Evolutionary conservation across 495 filamentous ascomycete genomes (phyloP).

Genomic region (Penicillium longicatenatum): DNA sequence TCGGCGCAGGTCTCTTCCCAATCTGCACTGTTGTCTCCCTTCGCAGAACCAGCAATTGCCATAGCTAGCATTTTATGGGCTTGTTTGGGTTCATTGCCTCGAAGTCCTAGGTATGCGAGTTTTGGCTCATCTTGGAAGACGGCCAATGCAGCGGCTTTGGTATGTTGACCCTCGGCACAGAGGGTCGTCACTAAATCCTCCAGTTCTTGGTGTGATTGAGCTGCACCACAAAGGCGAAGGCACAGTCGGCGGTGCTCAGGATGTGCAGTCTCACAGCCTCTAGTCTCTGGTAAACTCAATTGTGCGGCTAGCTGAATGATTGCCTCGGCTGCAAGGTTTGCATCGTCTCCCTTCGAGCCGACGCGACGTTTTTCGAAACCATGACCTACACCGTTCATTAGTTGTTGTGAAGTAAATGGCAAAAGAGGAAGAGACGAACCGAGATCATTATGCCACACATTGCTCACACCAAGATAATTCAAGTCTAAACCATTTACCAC

Average conservation of each 20-base stretch:
- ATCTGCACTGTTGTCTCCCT: slow-evolving; percentile 55
- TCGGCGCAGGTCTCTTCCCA: slow-evolving; percentile 59
- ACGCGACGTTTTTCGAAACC: slow-evolving; percentile 37
- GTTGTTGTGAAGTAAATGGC: slow-evolving; percentile 4
- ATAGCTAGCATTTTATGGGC: slow-evolving; percentile 55
- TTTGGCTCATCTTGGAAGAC: slow-evolving; percentile 71
- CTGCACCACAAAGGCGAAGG: slow-evolving; percentile 76
- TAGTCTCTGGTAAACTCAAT: slow-evolving; percentile 49
- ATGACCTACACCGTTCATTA: slow-evolving; percentile 33
- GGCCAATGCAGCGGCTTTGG: slow-evolving; percentile 78
- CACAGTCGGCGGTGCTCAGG: slow-evolving; percentile 77
- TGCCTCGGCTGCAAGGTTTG: slow-evolving; percentile 46
- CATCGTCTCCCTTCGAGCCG: slow-evolving; percentile 23
- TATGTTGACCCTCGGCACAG: slow-evolving; percentile 64
- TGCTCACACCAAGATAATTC: slow-evolving; percentile 80
- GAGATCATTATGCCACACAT: slow-evolving; percentile 77
- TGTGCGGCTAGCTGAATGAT: slow-evolving; percentile 53
- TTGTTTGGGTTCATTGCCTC: slow-evolving; percentile 44
- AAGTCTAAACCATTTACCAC: slow-evolving; percentile 72
- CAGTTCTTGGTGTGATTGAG: slow-evolving; percentile 61
- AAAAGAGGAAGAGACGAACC: slow-evolving; percentile 42
- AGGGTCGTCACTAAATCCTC: slow-evolving; percentile 62
- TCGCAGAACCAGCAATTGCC: slow-evolving; percentile 55
- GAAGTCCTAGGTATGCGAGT: slow-evolving; percentile 48
- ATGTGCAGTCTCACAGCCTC: slow-evolving; percentile 59